Percentiles rank a stretch among this genome's conserved stretches.
Conservation (phyloP, 2,329 filamentous ascomycete genomes). For the Diplodia intermedia region DNA sequence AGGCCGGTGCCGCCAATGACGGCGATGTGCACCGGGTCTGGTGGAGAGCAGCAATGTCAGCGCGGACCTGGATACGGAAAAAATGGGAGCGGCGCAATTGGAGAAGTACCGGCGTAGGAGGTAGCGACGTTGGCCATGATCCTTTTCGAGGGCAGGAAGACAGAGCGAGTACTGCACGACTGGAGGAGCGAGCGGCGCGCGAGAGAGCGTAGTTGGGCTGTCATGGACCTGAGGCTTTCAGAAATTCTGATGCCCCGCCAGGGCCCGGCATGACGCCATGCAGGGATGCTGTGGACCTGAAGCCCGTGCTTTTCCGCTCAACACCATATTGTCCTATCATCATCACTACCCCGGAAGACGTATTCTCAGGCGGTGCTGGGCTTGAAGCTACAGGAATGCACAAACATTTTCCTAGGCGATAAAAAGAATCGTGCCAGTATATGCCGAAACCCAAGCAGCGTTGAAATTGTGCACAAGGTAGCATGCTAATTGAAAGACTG, state of each 20-base stretch:
- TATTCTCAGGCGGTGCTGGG: too few species aligned
- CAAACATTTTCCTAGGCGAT: too few species aligned
- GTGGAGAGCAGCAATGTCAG: slow-evolving; percentile 5
- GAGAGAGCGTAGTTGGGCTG: slow-evolving; percentile 8
- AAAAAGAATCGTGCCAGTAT: too few species aligned
- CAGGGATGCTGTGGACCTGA: slow-evolving; percentile 7
- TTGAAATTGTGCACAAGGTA: too few species aligned
- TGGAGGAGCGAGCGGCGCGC: neutral
- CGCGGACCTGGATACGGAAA: neutral
- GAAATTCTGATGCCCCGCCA: slow-evolving; percentile 28
- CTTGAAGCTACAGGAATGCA: too few species aligned
- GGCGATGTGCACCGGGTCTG: slow-evolving; percentile 58
- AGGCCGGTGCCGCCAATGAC: slow-evolving; percentile 81
- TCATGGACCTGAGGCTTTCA: slow-evolving; percentile 3
- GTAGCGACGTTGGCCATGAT: slow-evolving; percentile 34
- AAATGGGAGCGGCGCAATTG: neutral
- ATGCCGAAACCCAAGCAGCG: too few species aligned
- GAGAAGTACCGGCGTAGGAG: slow-evolving; percentile 28
- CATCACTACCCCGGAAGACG: neutral
- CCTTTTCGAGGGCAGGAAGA: slow-evolving; percentile 30
- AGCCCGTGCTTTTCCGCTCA: slow-evolving; percentile 2
- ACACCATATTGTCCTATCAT: slow-evolving; percentile 10
- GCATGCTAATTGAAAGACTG: too few species aligned
- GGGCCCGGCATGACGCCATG: slow-evolving; percentile 29
- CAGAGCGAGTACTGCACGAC: slow-evolving; percentile 1